These are phyloP conservation scores for Neurospora sp. DNA, from an alignment of 2,329 filamentous ascomycete genomes.

Conservation along the genomic window DNA sequence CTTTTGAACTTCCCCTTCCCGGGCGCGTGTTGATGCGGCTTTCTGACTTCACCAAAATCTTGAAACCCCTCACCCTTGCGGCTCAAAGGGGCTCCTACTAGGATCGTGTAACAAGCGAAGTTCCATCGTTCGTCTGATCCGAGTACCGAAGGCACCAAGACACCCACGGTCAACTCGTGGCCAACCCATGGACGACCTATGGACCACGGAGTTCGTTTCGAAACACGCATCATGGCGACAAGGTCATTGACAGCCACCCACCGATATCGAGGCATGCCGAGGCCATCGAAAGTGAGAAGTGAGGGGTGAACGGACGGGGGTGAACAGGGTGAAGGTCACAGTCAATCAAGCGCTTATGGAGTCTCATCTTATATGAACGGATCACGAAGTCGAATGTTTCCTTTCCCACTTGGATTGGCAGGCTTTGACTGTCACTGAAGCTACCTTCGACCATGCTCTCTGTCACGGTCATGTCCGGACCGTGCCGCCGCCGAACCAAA, in stretches of 20 bases:
- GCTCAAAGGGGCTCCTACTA: constrained; percentile 11
- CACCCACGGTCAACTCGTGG: neutral
- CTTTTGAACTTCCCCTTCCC: neutral
- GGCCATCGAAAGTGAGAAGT: neutral
- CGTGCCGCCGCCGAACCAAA: neutral
- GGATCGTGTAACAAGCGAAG: constrained; percentile 18
- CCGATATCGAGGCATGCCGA: neutral
- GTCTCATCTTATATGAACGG: neutral
- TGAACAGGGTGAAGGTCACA: neutral
- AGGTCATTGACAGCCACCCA: neutral
- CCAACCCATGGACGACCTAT: neutral
- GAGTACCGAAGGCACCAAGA: constrained; percentile 8
- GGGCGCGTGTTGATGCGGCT: neutral
- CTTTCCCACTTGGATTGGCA: neutral
- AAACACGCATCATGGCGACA: neutral
- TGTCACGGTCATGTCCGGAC: neutral
- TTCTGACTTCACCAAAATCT: neutral
- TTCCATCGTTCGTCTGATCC: constrained; percentile 24
- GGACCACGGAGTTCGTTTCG: neutral
- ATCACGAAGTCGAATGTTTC: neutral
- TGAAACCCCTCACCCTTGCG: constrained; percentile 9
- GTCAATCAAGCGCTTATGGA: neutral
- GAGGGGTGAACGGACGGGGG: neutral
- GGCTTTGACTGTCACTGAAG: neutral
- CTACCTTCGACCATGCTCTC: neutral